Evolutionary conservation across 1,139 yeast species (phyloP).

Genomic region (Arxiozyma bovina): DNA sequence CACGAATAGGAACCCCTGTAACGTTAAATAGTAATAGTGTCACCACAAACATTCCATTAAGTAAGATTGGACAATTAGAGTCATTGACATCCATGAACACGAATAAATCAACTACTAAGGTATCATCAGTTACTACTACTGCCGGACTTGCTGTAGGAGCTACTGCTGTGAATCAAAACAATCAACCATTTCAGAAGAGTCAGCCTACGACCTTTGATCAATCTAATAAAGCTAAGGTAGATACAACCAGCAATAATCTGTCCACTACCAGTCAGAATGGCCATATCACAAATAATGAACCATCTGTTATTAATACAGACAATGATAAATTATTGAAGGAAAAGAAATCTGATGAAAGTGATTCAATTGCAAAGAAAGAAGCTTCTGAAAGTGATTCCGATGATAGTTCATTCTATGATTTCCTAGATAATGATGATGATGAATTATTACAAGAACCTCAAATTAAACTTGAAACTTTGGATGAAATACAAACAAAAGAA

Average conservation of each 20-base stretch:
- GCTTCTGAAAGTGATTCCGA: constrained; percentile 16
- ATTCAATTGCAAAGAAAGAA: constrained; percentile 17
- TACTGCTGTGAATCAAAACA: constrained; percentile 20
- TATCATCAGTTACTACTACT: constrained; percentile 15
- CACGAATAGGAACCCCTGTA: constrained; percentile 13
- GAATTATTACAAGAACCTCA: constrained; percentile 26
- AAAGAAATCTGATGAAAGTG: neutral
- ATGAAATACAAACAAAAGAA: constrained; percentile 11
- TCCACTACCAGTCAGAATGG: neutral
- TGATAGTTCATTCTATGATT: constrained; percentile 14
- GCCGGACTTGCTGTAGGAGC: constrained; percentile 25
- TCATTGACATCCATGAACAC: neutral
- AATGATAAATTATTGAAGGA: neutral
- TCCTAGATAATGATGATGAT: constrained; percentile 22
- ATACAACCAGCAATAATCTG: neutral
- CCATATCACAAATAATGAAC: neutral
- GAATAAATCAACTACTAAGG: neutral
- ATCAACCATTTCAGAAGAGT: constrained; percentile 16
- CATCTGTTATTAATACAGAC: neutral
- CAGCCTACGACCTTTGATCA: constrained; percentile 6
- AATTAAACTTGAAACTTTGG: constrained; percentile 11
- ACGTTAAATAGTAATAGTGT: constrained; percentile 7
- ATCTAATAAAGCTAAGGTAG: neutral
- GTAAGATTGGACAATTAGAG: constrained; percentile 2
- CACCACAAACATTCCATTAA: neutral